Evolutionary conservation across 495 filamentous ascomycete genomes (phyloP).

Genomic region (Daldinia loculata): DNA sequence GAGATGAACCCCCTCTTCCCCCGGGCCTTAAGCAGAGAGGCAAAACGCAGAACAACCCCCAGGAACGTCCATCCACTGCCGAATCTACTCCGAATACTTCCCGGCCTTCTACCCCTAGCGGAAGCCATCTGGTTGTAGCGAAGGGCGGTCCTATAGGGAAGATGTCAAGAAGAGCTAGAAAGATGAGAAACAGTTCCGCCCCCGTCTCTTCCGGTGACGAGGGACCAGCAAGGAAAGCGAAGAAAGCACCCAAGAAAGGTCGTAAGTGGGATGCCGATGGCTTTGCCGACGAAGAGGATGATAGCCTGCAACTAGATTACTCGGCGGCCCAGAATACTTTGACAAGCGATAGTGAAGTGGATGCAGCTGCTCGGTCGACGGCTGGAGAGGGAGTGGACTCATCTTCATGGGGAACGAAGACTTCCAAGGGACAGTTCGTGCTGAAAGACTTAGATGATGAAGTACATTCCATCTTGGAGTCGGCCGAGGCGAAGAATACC

Average conservation of each 20-base stretch:
- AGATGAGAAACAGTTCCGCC: conserved; percentile 70
- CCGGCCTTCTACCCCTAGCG: conserved; percentile 76
- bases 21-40: conserved; percentile 49
- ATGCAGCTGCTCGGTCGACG: conserved; percentile 52
- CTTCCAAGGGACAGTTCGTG: conserved; percentile 89
- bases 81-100: conserved; percentile 78
- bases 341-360: conserved; percentile 64
- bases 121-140: conserved; percentile 69
- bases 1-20: conserved; percentile 57
- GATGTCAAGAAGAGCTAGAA: conserved; percentile 82
- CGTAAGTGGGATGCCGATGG: conserved; percentile 93
- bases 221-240: conserved; percentile 63
- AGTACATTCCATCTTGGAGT: conserved; percentile 86
- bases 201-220: conserved; percentile 89
- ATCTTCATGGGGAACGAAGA: conserved; percentile 82
- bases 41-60: conserved; percentile 40
- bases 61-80: conserved; percentile 58
- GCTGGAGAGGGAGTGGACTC: conserved; percentile 77
- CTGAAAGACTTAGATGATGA: conserved; percentile 93
- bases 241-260: conserved; percentile 76
- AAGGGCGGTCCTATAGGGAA: conserved; percentile 76
- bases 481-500: conserved; percentile 68
- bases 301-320: conserved; percentile 79
- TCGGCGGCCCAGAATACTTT: conserved; percentile 64
- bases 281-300: conserved; percentile 84